Evolutionary conservation across 768 basidiomycete species (phyloP), one percentile per base, ranked within the genome.

Genomic region (Daedalea quercina): DNA sequence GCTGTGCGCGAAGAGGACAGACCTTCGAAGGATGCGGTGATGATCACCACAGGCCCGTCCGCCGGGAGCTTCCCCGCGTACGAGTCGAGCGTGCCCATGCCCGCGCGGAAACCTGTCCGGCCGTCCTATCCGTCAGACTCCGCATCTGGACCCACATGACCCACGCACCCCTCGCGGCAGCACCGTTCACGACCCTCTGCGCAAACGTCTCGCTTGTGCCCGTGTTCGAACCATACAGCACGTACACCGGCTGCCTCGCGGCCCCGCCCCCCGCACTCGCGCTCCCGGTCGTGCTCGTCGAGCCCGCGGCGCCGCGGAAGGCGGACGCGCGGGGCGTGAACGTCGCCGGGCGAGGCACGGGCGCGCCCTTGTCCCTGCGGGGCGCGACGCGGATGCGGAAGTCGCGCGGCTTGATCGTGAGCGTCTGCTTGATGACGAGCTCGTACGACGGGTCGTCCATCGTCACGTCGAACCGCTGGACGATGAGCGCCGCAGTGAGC

Each of bases 21-120:
- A 65, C 74, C 77, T 64, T 79, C 77, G 56, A 74, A 79, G 0
- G 73, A 74, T 1, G 77, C 75, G 11, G 75, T 76, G 42, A 76
- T 61, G 28, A 77, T 69, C 15, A 76, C 60, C 0, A 76, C 66
- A 1, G 77, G 76, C 1, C 74, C 73, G 54, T 76, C 74, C 3
- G 62, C 73, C 7, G 75, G 73, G 0, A 76, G 50, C 33, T 69
- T 62, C 1, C 59, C 66, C 2, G 67, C 57, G 11, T 68, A 63
- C 1, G 72, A 70, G 57, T 78, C 74, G 15, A 78, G 64, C 7
- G 73, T 70, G 9, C 66, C 69, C 19, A 77, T 57, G 8, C 55
- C 61, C 1, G 74, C 67, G 13, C 59, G 60, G 64, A 75, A 76
- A 1, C 75, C 75, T 72, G 51, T 24, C 7, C 19, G 11, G 35